Conservation (phyloP, 768 basidiomycete species). For the Termitomyces sp. region DNA sequence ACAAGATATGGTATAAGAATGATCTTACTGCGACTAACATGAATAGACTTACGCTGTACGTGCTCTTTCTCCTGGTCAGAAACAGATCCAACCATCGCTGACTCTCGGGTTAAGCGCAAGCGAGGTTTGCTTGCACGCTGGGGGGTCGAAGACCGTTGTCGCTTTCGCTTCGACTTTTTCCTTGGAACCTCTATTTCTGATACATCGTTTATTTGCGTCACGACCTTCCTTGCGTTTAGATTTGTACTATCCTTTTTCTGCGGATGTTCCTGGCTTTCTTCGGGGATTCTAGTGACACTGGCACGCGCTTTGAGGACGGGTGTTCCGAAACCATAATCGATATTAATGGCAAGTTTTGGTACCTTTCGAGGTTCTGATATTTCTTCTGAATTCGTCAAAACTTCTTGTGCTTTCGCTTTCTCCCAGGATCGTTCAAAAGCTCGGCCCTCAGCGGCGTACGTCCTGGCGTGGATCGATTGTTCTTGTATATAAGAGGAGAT, state of each 20-base stretch:
- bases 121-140: neutral
- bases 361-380: neutral
- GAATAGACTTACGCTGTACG: constrained; percentile 1
- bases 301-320: constrained; percentile 53
- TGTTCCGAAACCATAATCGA: constrained; percentile 43
- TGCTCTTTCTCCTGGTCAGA: constrained; percentile 1
- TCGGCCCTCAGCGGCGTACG: constrained; percentile 40
- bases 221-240: neutral
- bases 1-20: neutral
- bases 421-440: constrained; percentile 29
- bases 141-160: neutral
- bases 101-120: neutral
- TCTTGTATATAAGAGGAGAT: constrained; percentile 46
- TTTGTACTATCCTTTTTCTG: constrained; percentile 6
- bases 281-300: constrained; percentile 21
- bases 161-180: constrained; percentile 1
- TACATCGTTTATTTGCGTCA: neutral
- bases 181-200: neutral
- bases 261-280: neutral
- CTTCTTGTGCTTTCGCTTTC: neutral
- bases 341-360: constrained; percentile 1
- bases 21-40: neutral
- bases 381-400: neutral
- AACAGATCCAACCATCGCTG: neutral
- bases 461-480: constrained; percentile 41